Percentiles rank a stretch among this genome's conserved stretches.
These are phyloP conservation scores for Nyctanthes arbortristis DNA, from an alignment of 257 asterid genomes.

Conservation along the genomic window DNA sequence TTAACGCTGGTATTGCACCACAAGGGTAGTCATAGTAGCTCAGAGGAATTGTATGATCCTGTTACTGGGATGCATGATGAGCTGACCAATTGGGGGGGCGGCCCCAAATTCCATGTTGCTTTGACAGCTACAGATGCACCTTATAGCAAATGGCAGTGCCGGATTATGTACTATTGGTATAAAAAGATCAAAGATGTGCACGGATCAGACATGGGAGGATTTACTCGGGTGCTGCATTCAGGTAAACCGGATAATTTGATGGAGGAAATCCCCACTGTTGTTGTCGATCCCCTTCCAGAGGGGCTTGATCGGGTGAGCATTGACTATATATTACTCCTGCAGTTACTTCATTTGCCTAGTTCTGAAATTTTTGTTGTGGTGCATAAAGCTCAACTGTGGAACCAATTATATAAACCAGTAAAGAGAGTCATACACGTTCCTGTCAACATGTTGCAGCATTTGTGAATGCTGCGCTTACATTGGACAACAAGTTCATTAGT, in stretches of 20 bases:
- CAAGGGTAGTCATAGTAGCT: constrained; percentile 28
- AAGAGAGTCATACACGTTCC: neutral
- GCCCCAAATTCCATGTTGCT: constrained; percentile 73
- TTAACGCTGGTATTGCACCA: constrained; percentile 67
- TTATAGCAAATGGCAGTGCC: constrained; percentile 94
- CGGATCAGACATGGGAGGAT: constrained; percentile 97
- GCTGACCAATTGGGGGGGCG: constrained; percentile 27
- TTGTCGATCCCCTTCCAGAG: constrained; percentile 88
- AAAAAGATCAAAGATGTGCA: constrained; percentile 67
- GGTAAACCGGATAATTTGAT: constrained; percentile 85
- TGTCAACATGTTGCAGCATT: neutral
- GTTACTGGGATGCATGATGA: constrained; percentile 44
- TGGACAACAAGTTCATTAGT: neutral
- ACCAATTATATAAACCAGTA: neutral
- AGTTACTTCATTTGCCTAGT: constrained; percentile 11
- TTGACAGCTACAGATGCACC: constrained; percentile 88
- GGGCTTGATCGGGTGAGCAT: constrained; percentile 90
- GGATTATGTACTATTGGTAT: constrained; percentile 97
- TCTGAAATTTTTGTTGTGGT: neutral
- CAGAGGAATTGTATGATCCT: constrained; percentile 55
- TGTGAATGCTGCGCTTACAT: neutral
- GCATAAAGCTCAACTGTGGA: neutral
- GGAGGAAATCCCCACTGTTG: constrained; percentile 88
- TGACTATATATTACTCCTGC: constrained; percentile 5
- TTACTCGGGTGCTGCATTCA: constrained; percentile 89